Conservation (phyloP, 2,329 filamentous ascomycete genomes). For the Hypoxylon sp. region DNA sequence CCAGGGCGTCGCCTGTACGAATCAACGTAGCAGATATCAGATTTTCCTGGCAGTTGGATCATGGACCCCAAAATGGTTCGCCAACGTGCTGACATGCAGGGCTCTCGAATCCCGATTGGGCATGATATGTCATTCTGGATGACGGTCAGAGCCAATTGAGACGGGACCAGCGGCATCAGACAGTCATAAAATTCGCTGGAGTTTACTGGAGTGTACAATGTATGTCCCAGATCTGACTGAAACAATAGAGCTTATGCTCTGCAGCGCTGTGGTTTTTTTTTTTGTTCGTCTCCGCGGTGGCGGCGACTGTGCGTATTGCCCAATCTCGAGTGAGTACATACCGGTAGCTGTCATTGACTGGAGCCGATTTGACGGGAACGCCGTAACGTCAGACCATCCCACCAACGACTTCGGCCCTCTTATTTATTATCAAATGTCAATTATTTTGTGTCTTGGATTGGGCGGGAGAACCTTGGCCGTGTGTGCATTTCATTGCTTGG, state of each 20-base stretch:
- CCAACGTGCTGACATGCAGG: conserved; percentile 47
- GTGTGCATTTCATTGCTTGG: no score
- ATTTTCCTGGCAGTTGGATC: conserved; percentile 41
- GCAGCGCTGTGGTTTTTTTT: conserved; percentile 39
- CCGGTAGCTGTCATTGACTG: conserved; percentile 33
- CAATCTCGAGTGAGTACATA: conserved; percentile 30
- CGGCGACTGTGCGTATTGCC: conserved; percentile 41
- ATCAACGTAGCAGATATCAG: conserved; percentile 34
- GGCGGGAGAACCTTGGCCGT: background rate
- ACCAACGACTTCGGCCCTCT: conserved; percentile 30
- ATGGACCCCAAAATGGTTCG: conserved; percentile 43
- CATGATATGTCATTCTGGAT: conserved; percentile 39
- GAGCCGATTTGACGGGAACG: conserved; percentile 39
- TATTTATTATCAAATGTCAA: background rate
- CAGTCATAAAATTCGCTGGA: conserved; percentile 46
- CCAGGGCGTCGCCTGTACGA: conserved; percentile 30
- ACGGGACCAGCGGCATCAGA: conserved; percentile 26
- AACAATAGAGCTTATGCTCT: conserved; percentile 48
- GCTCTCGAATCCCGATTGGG: conserved; percentile 44
- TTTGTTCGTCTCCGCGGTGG: conserved; percentile 43
- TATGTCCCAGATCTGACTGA: conserved; percentile 54
- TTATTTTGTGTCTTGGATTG: background rate
- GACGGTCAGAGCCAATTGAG: conserved; percentile 39
- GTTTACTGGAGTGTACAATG: conserved; percentile 37
- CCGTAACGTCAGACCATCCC: conserved; percentile 44